Base-by-base conservation (phyloP, 148 eudicot genomes). In the Nepenthes mirabilis region DNA sequence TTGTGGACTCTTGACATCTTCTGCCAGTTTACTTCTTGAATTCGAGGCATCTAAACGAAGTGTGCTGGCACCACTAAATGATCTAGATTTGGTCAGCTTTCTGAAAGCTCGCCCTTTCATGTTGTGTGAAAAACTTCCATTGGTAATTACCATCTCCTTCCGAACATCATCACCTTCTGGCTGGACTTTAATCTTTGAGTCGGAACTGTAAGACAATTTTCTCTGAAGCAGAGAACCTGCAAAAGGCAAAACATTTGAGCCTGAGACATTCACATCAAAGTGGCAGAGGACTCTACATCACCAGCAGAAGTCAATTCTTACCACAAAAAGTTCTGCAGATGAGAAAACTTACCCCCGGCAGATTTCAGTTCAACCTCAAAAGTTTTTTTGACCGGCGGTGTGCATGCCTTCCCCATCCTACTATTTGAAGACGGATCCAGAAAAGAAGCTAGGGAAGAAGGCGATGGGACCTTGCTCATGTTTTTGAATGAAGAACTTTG, bases 261-360 rank as follows among this genome's bases (percentile, higher is more conserved):
- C 37, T 32, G 34, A 61, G 64, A 33, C 23, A 50, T 35, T 61
- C 33, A 47, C 8, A 6, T 12, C 23, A 43, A 40, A 40, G 45
- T 40, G 8, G 45, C 45, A 40, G 45, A 40, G 8, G 8, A 40
- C 45, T 40, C 45, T 40, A 40, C 45, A 40, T 40, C 45, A 40
- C 45, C 8, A 40, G 8, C 45, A 40, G 45, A 40, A 40, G 4
- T 40, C 8, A 40, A 40, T 40, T 40, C 45, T 40, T 40, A 11
- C 52, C 2, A 12, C 48, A 45, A 6, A 49, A 49, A n/a, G 13
- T 1, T 6, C 52, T 49, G 12, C 14, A 1, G 14, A 47, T 9
- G 40, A 13, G 59, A 65, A 61, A 59, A 64, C 74, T 73, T 74
- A 73, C 78, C 75, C 55, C 50, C 62, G 56, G 54, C 60, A 52